These are phyloP conservation scores for Colletotrichum godetiae DNA, from an alignment of 2,329 filamentous ascomycete species.

Conservation along the genomic window DNA sequence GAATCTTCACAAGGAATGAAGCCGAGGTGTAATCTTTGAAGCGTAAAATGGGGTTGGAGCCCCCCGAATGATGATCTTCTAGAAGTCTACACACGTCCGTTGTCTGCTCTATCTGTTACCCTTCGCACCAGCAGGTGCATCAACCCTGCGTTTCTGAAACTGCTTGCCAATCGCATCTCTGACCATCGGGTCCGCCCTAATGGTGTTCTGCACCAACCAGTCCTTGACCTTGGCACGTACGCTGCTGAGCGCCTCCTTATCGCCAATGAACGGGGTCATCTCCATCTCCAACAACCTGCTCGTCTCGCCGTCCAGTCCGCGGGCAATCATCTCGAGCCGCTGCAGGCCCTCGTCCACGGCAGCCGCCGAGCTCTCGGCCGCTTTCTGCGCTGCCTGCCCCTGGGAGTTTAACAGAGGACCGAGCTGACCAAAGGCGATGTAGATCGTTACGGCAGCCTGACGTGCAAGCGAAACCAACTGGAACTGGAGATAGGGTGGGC, in stretches of 20 bases:
- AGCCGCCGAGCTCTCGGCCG: slow-evolving; percentile 39
- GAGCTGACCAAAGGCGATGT: slow-evolving; percentile 86
- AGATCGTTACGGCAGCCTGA: slow-evolving; percentile 80
- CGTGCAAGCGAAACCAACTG: slow-evolving; percentile 82
- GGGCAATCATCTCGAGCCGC: slow-evolving; percentile 70
- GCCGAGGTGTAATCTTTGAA: not conserved
- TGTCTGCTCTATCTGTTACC: slow-evolving; percentile 54
- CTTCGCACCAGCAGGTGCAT: slow-evolving; percentile 71
- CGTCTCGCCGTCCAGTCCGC: slow-evolving; percentile 75
- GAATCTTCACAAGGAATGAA: not conserved
- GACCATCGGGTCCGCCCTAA: slow-evolving; percentile 83
- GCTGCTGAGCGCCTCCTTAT: slow-evolving; percentile 71
- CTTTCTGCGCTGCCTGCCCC: slow-evolving; percentile 43
- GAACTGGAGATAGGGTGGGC: slow-evolving; percentile 82
- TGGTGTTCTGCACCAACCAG: slow-evolving; percentile 89
- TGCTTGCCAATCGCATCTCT: slow-evolving; percentile 79
- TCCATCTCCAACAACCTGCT: slow-evolving; percentile 79
- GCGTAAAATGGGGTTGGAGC: not conserved
- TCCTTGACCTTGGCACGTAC: slow-evolving; percentile 81
- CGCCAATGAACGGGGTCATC: slow-evolving; percentile 82
- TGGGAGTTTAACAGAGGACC: slow-evolving; percentile 71
- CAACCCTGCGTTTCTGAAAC: slow-evolving; percentile 70
- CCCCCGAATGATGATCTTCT: not conserved
- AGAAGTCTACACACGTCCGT: not conserved
- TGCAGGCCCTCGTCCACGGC: slow-evolving; percentile 63